These are phyloP conservation scores for Crithidia brevicula DNA, from an alignment of 208 protist species.

Conservation along the genomic window DNA sequence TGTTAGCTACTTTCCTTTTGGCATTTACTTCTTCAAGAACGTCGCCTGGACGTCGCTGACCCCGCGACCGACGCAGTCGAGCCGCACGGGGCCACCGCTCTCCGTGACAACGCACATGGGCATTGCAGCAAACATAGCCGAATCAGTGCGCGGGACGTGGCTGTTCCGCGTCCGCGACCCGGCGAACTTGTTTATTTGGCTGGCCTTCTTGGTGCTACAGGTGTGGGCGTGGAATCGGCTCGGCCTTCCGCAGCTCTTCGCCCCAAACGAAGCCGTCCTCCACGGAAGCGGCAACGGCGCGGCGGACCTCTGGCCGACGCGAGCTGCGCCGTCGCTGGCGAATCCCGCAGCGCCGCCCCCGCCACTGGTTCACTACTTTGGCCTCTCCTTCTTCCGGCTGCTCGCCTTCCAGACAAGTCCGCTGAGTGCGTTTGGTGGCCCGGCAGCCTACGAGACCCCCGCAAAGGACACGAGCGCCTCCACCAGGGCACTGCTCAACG, in stretches of 20 bases:
- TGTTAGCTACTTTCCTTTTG: conserved; percentile 48
- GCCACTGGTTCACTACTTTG: conserved; percentile 21
- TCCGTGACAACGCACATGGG: conserved; percentile 28
- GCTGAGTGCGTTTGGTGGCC: neutral
- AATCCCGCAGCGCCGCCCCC: neutral
- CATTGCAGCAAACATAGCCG: conserved; percentile 46
- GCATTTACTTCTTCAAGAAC: conserved; percentile 74
- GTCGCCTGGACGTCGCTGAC: conserved; percentile 47
- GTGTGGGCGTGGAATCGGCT: conserved; percentile 53
- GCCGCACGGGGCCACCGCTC: conserved; percentile 24
- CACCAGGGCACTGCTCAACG: neutral
- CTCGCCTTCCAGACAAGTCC: conserved; percentile 25
- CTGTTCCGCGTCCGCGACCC: conserved; percentile 65
- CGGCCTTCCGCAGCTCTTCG: conserved; percentile 49
- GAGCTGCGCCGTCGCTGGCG: neutral
- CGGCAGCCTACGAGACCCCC: neutral
- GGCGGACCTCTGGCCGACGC: neutral
- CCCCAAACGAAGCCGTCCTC: neutral
- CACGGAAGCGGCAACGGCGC: neutral
- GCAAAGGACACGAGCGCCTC: neutral
- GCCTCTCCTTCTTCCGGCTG: conserved; percentile 22
- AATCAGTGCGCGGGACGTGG: conserved; percentile 65
- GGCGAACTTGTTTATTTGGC: conserved; percentile 45
- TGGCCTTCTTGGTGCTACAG: conserved; percentile 53
- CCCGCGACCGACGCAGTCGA: conserved; percentile 53